phyloP scores from a whole-genome alignment of 1,284 basidiomycete genomes.

The Pisolithus thermaeus region DNA sequence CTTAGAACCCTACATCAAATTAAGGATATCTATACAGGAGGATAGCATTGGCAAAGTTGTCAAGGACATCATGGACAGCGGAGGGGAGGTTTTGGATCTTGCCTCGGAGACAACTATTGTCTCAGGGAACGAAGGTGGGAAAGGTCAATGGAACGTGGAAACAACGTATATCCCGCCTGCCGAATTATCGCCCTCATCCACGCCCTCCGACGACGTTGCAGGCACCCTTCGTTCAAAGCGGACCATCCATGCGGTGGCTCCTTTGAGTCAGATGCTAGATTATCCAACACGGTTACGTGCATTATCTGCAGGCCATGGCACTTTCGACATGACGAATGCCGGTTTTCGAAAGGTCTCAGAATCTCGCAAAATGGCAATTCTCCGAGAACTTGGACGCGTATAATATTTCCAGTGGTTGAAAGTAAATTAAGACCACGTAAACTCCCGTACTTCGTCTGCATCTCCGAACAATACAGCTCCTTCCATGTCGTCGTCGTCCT shows the following conservation, averaged over 20 bases:
- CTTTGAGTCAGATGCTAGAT: conserved; percentile 74
- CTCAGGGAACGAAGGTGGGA: conserved; percentile 39
- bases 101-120: conserved; percentile 35
- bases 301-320: conserved; percentile 75
- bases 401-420: conserved; percentile 24
- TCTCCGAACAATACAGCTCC: conserved; percentile 71
- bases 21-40: conserved; percentile 62
- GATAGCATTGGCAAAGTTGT: conserved; percentile 67
- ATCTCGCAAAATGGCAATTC: conserved; percentile 57
- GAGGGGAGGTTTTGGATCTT: conserved; percentile 67
- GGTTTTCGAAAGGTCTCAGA: conserved; percentile 68
- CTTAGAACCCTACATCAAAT: conserved; percentile 66
- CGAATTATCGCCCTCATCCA: conserved; percentile 64
- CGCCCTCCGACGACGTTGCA: conserved; percentile 28
- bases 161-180: conserved; percentile 70
- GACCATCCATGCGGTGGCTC: conserved; percentile 65
- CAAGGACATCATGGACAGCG: conserved; percentile 71
- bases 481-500: conserved; percentile 74
- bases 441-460: conserved; percentile 64
- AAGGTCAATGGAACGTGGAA: conserved; percentile 47
- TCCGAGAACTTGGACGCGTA: conserved; percentile 69
- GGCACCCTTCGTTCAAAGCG: conserved; percentile 42
- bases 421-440: conserved; percentile 31
- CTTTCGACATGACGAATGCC: conserved; percentile 72
- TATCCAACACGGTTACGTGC: conserved; percentile 76